A percentile compares a stretch with the other conserved stretches of the same genome.
These are phyloP conservation scores for Corylus americana DNA, from an alignment of 306 rosid species.

Conservation along the genomic window DNA sequence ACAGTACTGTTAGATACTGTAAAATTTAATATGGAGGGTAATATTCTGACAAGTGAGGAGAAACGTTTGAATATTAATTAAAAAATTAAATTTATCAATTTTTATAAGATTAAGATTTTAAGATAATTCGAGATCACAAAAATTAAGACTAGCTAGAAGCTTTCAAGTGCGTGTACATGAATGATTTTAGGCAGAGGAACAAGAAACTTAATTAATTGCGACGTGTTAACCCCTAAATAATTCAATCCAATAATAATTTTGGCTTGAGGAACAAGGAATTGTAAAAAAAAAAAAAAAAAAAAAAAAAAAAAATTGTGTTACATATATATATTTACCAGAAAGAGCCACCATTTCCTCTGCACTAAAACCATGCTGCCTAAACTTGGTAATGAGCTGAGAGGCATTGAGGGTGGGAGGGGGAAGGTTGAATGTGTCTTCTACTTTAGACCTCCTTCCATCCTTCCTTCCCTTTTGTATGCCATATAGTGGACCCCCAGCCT, in stretches of 20 bases:
- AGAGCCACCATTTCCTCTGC: conserved; percentile 76
- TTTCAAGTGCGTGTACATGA: not conserved
- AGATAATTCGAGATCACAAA: not conserved
- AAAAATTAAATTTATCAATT: not conserved
- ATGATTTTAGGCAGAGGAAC: not conserved
- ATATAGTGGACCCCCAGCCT: conserved; percentile 89
- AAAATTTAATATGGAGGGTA: no score
- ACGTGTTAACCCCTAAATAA: not conserved
- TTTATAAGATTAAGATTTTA: no score
- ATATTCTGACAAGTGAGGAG: no score
- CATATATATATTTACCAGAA: conserved; percentile 48
- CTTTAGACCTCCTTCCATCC: conserved; percentile 75
- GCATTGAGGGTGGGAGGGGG: conserved; percentile 73
- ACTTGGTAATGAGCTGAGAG: conserved; percentile 58
- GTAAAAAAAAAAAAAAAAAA: not conserved
- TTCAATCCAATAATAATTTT: no score
- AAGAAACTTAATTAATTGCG: not conserved
- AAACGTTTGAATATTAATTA: no score
- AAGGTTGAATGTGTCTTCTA: conserved; percentile 67
- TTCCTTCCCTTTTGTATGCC: conserved; percentile 80
- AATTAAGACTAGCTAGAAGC: not conserved
- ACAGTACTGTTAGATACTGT: no score
- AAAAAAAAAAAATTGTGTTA: not conserved
- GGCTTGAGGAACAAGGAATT: not conserved
- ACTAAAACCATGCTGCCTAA: conserved; percentile 66